A percentile compares a stretch with the other conserved stretches of the same genome.
Evolutionary conservation across 2,329 filamentous ascomycete genomes (phyloP).

Genomic region (Trichophyton mentagrophytes): DNA sequence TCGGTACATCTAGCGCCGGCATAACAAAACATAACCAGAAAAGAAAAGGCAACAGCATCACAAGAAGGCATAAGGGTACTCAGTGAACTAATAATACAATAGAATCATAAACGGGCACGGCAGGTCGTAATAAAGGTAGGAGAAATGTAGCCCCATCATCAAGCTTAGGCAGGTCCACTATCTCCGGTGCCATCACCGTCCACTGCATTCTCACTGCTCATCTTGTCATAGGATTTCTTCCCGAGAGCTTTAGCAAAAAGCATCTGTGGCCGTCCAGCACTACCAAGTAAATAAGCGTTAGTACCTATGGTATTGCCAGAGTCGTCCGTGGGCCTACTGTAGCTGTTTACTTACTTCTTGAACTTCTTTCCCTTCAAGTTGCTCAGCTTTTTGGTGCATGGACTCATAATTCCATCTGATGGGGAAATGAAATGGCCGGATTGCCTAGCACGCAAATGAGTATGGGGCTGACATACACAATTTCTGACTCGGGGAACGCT

Average conservation of each 20-base stretch:
- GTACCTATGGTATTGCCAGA: neutral
- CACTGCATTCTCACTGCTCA: slow-evolving; percentile 10
- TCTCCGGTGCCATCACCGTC: neutral
- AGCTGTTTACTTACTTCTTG: slow-evolving; percentile 27
- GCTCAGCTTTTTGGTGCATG: slow-evolving; percentile 38
- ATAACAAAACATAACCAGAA: neutral
- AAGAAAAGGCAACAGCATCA: neutral
- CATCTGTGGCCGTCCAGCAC: slow-evolving; percentile 31
- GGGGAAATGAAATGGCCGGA: slow-evolving; percentile 35
- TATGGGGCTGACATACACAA: neutral
- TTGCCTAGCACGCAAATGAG: slow-evolving; percentile 13
- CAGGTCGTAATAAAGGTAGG: neutral
- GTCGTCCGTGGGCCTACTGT: neutral
- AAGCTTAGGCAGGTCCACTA: neutral
- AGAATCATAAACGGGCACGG: neutral
- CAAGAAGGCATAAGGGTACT: neutral
- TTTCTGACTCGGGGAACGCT: neutral
- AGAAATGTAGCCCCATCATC: neutral
- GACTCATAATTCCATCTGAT: slow-evolving; percentile 39
- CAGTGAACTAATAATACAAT: neutral
- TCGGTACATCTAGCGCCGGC: neutral
- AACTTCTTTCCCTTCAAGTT: slow-evolving; percentile 39
- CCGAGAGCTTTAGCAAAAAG: slow-evolving; percentile 35
- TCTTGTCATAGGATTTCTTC: slow-evolving; percentile 34
- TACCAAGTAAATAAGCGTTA: slow-evolving; percentile 9